These are phyloP conservation scores for Boletus tylopilopsis DNA, from an alignment of 768 basidiomycete genomes.

Conservation along the genomic window DNA sequence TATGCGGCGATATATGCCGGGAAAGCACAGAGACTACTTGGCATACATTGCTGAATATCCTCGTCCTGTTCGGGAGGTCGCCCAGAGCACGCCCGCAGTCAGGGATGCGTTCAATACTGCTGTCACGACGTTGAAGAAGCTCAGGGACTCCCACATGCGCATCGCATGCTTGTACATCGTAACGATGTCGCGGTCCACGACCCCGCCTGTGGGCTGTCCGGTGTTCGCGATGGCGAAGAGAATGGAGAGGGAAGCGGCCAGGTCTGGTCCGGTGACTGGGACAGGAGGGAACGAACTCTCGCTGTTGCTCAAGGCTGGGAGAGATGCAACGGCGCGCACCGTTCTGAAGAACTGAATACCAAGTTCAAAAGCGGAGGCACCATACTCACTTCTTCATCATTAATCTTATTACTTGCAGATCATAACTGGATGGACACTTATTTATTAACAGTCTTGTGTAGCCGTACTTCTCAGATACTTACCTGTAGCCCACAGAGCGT, in stretches of 20 bases:
- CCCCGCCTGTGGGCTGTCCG: constrained; percentile 45
- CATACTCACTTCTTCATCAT: constrained; percentile 11
- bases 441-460: constrained; percentile 31
- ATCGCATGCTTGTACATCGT: constrained; percentile 87
- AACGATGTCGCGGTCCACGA: constrained; percentile 69
- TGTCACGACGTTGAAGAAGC: constrained; percentile 71
- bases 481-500: background rate
- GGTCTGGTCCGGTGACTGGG: constrained; percentile 60
- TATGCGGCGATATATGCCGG: constrained; percentile 96
- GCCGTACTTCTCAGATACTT: too few species aligned
- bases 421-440: too few species aligned
- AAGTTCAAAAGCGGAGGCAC: background rate
- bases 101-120: constrained; percentile 77
- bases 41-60: constrained; percentile 56
- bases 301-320: constrained; percentile 78
- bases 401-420: constrained; percentile 6
- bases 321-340: constrained; percentile 79
- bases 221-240: constrained; percentile 53
- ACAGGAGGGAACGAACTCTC: constrained; percentile 90
- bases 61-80: constrained; percentile 61
- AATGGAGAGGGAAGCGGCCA: constrained; percentile 39
- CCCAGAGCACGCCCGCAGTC: constrained; percentile 51
- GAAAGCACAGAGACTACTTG: constrained; percentile 84
- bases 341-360: constrained; percentile 36
- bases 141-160: constrained; percentile 87